Evolutionary conservation across 169 alveolate genomes (phyloP).

Genomic region (Eimeria falciformis): DNA sequence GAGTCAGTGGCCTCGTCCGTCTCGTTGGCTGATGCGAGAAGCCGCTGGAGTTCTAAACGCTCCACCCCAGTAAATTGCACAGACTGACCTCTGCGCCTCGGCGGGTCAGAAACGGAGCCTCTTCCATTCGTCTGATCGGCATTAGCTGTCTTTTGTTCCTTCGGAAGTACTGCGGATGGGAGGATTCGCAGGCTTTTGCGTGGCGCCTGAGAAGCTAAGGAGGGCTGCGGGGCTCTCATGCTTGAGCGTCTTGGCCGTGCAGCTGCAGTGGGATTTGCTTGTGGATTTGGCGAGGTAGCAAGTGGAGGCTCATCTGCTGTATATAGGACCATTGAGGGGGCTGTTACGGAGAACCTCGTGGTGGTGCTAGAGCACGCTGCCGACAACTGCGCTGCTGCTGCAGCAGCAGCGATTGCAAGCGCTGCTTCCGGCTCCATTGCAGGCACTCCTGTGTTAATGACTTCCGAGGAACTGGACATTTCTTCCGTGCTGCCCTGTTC

Average conservation of each 20-base stretch:
- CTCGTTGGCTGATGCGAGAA: slow-evolving; percentile 39
- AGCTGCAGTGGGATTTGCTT: background rate
- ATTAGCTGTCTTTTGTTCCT: background rate
- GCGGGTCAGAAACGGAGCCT: background rate
- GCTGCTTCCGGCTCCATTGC: slow-evolving; percentile 32
- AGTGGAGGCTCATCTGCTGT: slow-evolving; percentile 6
- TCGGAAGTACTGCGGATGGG: background rate
- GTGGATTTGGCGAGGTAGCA: background rate
- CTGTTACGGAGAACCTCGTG: background rate
- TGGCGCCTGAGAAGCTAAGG: background rate
- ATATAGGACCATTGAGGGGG: background rate
- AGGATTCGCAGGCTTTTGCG: slow-evolving; percentile 54
- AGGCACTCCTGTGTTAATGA: background rate
- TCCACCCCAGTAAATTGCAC: slow-evolving; percentile 67
- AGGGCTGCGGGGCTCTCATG: slow-evolving; percentile 57
- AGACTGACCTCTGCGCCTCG: slow-evolving; percentile 57
- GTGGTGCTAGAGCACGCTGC: slow-evolving; percentile 8
- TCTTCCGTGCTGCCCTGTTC: background rate
- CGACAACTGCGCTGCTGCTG: slow-evolving; percentile 6
- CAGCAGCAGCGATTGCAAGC: background rate
- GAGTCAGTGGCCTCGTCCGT: slow-evolving; percentile 11
- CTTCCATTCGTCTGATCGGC: slow-evolving; percentile 1
- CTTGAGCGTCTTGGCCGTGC: slow-evolving; percentile 67
- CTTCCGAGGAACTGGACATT: background rate
- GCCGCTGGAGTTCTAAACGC: slow-evolving; percentile 36